These are phyloP conservation scores for Sporothrix phasma DNA, from an alignment of 2,329 filamentous ascomycete genomes.

Conservation along the genomic window DNA sequence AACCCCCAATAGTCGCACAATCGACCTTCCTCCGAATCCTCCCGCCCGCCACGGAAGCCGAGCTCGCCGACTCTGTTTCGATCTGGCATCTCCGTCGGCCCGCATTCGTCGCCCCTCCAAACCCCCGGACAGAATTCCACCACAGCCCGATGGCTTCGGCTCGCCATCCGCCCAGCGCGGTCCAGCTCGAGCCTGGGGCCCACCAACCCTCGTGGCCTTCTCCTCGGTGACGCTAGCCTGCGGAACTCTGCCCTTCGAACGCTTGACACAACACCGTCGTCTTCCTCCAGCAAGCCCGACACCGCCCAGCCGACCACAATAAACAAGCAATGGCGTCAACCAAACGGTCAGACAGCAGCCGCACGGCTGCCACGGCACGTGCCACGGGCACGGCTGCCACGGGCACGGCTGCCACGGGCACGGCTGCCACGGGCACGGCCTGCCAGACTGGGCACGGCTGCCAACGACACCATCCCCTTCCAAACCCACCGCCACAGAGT, in stretches of 20 bases:
- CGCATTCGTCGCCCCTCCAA: not conserved
- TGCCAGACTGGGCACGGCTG: too few species aligned
- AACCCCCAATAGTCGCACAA: not conserved
- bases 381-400: too few species aligned
- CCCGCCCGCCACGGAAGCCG: not conserved
- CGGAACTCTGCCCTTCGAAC: slow-evolving; percentile 34
- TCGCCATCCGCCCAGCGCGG: not conserved
- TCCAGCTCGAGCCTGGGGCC: not conserved
- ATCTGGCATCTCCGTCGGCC: not conserved
- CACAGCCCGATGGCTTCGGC: not conserved
- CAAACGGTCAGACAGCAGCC: slow-evolving; percentile 26
- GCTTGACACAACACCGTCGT: slow-evolving; percentile 34
- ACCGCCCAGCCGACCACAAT: not conserved
- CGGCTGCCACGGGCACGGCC: slow-evolving; percentile 24
- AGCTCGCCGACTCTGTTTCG: not conserved
- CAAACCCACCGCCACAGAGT: slow-evolving; percentile 25
- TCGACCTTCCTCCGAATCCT: not conserved
- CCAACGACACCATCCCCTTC: not conserved
- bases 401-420: slow-evolving; percentile 22
- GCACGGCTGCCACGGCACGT: slow-evolving; percentile 12
- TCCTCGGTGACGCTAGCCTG: slow-evolving; percentile 44
- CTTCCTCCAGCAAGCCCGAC: slow-evolving; percentile 25
- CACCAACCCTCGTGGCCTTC: not conserved
- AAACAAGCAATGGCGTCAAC: slow-evolving; percentile 31
- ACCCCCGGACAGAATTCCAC: not conserved